A percentile compares a stretch with the other conserved stretches of the same genome.
These are phyloP conservation scores for Hymenoscyphus fraxineus DNA, from an alignment of 2,329 filamentous ascomycete species.

Conservation along the genomic window DNA sequence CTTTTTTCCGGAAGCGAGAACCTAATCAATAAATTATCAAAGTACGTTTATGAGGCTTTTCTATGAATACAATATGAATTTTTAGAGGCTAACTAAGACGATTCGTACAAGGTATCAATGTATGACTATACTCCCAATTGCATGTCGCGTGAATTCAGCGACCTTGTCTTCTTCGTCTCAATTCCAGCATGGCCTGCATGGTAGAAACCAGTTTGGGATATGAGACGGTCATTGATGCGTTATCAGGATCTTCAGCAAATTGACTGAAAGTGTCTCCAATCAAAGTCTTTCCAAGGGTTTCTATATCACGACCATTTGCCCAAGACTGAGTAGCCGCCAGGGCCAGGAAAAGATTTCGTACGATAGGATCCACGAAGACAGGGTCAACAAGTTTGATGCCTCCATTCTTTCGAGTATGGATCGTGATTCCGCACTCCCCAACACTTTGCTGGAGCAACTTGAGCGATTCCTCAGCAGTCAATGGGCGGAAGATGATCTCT, in stretches of 20 bases:
- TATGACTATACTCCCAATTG: too few relatives aligned
- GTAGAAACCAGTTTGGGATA: not conserved
- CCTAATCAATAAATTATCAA: not conserved
- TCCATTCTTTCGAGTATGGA: not conserved
- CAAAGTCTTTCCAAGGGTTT: constrained; percentile 22
- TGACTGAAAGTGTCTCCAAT: not conserved
- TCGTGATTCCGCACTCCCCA: not conserved
- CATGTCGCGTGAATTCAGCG: too few relatives aligned
- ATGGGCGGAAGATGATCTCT: constrained; percentile 31
- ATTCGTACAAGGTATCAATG: too few relatives aligned
- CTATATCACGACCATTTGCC: constrained; percentile 25
- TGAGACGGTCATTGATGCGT: not conserved
- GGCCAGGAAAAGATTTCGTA: constrained; percentile 2
- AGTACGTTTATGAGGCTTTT: too few relatives aligned
- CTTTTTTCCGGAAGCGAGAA: not conserved
- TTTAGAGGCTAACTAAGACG: too few relatives aligned
- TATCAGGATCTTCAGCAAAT: not conserved
- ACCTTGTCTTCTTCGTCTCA: not conserved
- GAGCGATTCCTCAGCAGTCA: constrained; percentile 16
- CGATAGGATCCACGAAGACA: not conserved
- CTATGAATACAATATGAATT: too few relatives aligned
- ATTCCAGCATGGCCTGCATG: not conserved
- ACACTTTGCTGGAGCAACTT: constrained; percentile 13
- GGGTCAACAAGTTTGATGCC: not conserved
- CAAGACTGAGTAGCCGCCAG: constrained; percentile 15